A percentile compares a stretch with the other conserved stretches of the same genome.
Evolutionary conservation across 2,329 filamentous ascomycete species (phyloP).

Genomic region (Phialophora macrospora): DNA sequence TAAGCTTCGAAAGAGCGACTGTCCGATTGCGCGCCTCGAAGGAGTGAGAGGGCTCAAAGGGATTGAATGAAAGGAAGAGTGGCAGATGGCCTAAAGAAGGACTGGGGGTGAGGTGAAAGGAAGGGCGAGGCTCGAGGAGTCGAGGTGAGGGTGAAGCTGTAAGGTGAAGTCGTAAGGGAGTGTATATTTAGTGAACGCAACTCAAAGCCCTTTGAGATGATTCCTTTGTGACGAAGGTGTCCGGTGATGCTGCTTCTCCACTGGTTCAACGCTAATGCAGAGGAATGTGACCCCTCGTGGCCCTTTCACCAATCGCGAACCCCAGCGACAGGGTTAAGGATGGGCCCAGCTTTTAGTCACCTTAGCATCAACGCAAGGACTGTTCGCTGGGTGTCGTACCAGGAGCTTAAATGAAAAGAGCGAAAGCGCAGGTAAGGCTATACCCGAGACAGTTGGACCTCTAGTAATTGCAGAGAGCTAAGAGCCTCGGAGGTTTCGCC

Average conservation of each 20-base stretch:
- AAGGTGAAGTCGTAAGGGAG: conserved; percentile 7
- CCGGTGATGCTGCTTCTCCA: conserved; percentile 3
- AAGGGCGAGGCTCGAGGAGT: conserved; percentile 11
- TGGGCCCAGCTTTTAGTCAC: background rate
- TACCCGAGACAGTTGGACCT: conserved; percentile 17
- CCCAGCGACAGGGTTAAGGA: conserved; percentile 11
- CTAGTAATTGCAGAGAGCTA: conserved; percentile 24
- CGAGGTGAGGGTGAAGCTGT: conserved; percentile 13
- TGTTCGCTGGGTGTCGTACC: conserved; percentile 16
- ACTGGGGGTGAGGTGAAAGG: conserved; percentile 23
- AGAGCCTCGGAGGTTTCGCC: conserved; percentile 9
- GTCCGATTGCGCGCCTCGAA: conserved; percentile 30
- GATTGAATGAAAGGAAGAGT: conserved; percentile 26
- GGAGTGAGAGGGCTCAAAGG: conserved; percentile 33
- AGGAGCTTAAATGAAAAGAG: conserved; percentile 22
- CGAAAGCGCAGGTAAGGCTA: conserved; percentile 19
- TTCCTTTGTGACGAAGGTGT: conserved; percentile 15
- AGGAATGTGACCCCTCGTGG: conserved; percentile 19
- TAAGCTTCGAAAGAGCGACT: conserved; percentile 27
- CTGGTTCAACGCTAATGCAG: conserved; percentile 7
- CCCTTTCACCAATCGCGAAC: conserved; percentile 16
- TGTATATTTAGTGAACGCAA: conserved; percentile 15
- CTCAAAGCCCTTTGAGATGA: background rate
- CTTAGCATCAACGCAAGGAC: conserved; percentile 8
- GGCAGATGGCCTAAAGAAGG: conserved; percentile 29